A percentile compares a stretch with the other conserved stretches of the same genome.
Evolutionary conservation across 768 basidiomycete genomes (phyloP).

Genomic region (Dioszegia aurantiaca): DNA sequence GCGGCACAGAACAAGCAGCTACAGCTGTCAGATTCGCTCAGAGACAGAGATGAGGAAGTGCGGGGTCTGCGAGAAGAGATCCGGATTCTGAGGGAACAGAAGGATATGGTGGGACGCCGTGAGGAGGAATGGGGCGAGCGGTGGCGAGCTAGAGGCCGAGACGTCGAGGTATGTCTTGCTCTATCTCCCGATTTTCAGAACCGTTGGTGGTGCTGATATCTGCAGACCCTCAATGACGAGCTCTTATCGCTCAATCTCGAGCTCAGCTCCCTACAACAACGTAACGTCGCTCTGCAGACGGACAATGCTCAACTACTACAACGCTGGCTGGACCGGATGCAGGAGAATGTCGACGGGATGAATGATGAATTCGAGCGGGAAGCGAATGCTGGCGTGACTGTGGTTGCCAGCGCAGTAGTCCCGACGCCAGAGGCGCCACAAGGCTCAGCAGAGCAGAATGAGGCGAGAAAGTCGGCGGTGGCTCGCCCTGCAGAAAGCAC

Average conservation of each 20-base stretch:
- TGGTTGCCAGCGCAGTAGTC: neutral
- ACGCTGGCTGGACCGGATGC: slow-evolving; percentile 94
- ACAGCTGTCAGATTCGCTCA: slow-evolving; percentile 88
- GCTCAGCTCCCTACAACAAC: slow-evolving; percentile 80
- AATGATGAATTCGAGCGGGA: slow-evolving; percentile 65
- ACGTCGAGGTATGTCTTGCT: slow-evolving; percentile 67
- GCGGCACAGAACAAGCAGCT: slow-evolving; percentile 87
- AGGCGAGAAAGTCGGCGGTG: too few relatives aligned
- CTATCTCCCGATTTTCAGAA: neutral
- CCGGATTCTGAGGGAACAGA: slow-evolving; percentile 72
- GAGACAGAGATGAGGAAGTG: slow-evolving; percentile 85
- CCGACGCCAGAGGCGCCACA: too few relatives aligned
- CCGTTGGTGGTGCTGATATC: neutral
- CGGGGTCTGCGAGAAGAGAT: slow-evolving; percentile 77
- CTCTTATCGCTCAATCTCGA: slow-evolving; percentile 88
- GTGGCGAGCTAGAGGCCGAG: slow-evolving; percentile 71
- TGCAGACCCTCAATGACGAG: slow-evolving; percentile 88
- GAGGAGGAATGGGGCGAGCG: slow-evolving; percentile 67
- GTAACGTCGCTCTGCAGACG: slow-evolving; percentile 77
- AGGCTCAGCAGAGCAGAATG: too few relatives aligned
- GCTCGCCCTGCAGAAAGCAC: too few relatives aligned
- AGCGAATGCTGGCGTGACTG: slow-evolving; percentile 3
- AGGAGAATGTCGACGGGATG: slow-evolving; percentile 87
- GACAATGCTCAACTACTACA: slow-evolving; percentile 95
- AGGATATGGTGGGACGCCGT: slow-evolving; percentile 67